Percentiles rank a stretch among this genome's conserved stretches.
Conservation (phyloP, 2,329 filamentous ascomycete species). For the Colletotrichum lupini region DNA sequence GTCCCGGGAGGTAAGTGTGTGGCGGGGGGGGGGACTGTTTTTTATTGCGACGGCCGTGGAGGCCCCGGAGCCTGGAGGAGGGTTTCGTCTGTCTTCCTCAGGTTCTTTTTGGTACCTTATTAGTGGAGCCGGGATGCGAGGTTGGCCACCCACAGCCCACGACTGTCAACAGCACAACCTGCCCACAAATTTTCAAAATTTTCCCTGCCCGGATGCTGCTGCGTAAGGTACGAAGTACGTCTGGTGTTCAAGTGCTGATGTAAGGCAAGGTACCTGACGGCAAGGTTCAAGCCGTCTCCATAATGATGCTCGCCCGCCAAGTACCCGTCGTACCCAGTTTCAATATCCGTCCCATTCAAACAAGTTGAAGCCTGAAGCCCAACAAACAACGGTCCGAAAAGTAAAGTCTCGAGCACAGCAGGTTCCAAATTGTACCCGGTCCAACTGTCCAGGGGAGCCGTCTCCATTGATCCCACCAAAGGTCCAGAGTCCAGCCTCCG, state of each 20-base stretch:
- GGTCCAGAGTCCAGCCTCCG: not conserved
- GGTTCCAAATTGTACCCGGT: not conserved
- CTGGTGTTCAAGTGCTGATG: too few species aligned
- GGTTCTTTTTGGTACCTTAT: constrained; percentile 26
- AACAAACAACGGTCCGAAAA: not conserved
- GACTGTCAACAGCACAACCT: constrained; percentile 10
- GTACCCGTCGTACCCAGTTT: constrained; percentile 23
- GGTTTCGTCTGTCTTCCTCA: constrained; percentile 32
- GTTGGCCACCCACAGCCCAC: constrained; percentile 20
- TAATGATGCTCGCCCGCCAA: constrained; percentile 19
- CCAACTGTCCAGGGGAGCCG: not conserved
- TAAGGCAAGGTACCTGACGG: too few species aligned
- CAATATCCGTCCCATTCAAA: constrained; percentile 14
- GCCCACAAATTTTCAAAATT: constrained; percentile 30
- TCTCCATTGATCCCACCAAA: too few species aligned
- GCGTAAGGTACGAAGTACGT: too few species aligned
- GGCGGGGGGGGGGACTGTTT: constrained; percentile 20
- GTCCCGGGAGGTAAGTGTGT: constrained; percentile 11
- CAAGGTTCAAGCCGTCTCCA: constrained; percentile 27
- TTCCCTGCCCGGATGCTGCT: constrained; percentile 8
- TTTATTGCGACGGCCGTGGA: constrained; percentile 30
- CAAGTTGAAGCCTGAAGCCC: not conserved
- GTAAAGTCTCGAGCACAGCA: not conserved
- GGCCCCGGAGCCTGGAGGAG: constrained; percentile 12
- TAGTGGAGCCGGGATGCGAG: constrained; percentile 11